Evolutionary conservation across 768 basidiomycete genomes (phyloP).

Genomic region (Mycena indigotica): DNA sequence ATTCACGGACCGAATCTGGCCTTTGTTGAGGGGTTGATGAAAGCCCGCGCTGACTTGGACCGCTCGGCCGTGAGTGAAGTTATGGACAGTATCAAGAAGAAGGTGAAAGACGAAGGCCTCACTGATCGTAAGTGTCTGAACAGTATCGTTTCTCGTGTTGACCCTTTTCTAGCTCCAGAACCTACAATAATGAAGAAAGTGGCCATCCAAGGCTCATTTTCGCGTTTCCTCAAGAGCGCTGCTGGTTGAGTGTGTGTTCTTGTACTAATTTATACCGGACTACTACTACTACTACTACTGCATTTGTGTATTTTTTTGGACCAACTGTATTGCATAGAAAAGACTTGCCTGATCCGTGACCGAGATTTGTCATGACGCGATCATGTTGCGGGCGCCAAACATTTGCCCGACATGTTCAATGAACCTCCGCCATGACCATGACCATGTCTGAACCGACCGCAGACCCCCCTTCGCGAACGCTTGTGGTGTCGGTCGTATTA

Average conservation of each 20-base stretch:
- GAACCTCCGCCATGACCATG: no score
- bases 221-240: constrained; percentile 57
- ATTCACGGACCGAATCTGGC: constrained; percentile 90
- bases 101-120: constrained; percentile 86
- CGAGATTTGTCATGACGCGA: background rate
- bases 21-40: constrained; percentile 90
- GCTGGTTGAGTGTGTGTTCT: background rate
- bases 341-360: background rate
- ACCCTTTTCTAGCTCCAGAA: constrained; percentile 58
- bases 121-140: constrained; percentile 67
- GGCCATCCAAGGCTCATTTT: constrained; percentile 71
- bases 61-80: constrained; percentile 85
- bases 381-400: no score
- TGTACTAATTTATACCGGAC: constrained; percentile 4
- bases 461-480: constrained; percentile 27
- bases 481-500: constrained; percentile 50
- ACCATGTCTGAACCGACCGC: constrained; percentile 1
- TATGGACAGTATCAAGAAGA: constrained; percentile 91
- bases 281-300: no score
- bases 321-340: background rate
- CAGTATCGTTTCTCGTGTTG: constrained; percentile 11
- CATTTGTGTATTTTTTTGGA: constrained; percentile 18
- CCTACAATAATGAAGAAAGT: constrained; percentile 93
- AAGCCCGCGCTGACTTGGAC: constrained; percentile 87
- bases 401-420: no score